Evolutionary conservation across 345 rosid genomes (phyloP), one percentile per base, ranked within the genome.

Genomic region (Limnanthes douglasii): DNA sequence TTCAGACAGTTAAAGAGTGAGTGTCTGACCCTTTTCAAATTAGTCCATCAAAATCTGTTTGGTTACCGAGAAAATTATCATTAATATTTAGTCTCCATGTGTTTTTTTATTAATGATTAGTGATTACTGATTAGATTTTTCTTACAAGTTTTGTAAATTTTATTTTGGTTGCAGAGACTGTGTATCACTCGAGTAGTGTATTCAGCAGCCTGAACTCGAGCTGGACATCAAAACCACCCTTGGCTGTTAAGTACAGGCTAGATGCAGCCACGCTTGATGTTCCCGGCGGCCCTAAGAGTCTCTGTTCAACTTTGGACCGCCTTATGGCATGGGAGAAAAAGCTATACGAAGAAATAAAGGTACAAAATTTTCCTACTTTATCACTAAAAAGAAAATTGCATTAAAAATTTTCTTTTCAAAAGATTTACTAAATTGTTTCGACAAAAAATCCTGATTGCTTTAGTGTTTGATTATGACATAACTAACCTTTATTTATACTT

Each of bases 311-410:
- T 27, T 37, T 85, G 39, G 98, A 90, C 34, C 73, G 88, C 25
- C 78, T 90, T 42, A 68, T 77, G 68, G 98, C 96, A 31, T 84
- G 98, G 98, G 98, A 84, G 69, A 80, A 80, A 67, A 90, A 90
- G 57, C 88, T 80, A 15, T 90, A 77, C 16, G 74, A 69, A 31
- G 98, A 90, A 61, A 83, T 90, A 34, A 90, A 90, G 94, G 98
- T 84, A 53, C 33, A 21, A 21, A 4, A 4, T 14, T n/a, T 22
- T 21, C 5, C n/a, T 24, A 5, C 13, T 17, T 41, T n/a, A n/a
- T n/a, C n/a, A n/a, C n/a, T n/a, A n/a, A n/a, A n/a, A n/a, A n/a
- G n/a, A n/a, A n/a, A n/a, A n/a, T n/a, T n/a, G n/a, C n/a, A n/a
- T 1, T 3, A 29, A 22, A 6, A 39, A 6, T 16, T 13, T 28